phyloP scores from a whole-genome alignment of 2,329 filamentous ascomycete species.

The Botryotinia globosa region DNA sequence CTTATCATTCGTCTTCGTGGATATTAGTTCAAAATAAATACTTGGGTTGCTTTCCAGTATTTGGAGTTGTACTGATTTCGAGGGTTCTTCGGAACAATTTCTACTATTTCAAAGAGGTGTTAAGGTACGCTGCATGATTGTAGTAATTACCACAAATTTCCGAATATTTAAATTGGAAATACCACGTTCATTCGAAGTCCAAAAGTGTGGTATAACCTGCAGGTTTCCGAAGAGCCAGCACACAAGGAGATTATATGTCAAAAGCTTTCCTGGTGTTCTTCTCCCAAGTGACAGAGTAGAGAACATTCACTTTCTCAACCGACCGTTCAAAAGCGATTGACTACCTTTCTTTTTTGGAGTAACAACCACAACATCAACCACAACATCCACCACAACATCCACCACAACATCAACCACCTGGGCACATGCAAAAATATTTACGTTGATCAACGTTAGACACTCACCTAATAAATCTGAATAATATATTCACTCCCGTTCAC shows the following conservation, averaged over 20 bases:
- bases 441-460: background rate
- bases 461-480: background rate
- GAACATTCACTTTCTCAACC: slow-evolving; percentile 5
- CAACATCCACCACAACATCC: no score
- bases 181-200: slow-evolving; percentile 11
- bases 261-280: background rate
- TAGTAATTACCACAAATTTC: slow-evolving; percentile 14
- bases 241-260: slow-evolving; percentile 9
- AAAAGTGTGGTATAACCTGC: slow-evolving; percentile 18
- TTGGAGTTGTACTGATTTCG: slow-evolving; percentile 6
- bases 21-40: background rate
- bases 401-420: background rate
- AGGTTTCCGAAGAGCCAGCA: slow-evolving; percentile 21
- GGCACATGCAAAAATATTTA: slow-evolving; percentile 3
- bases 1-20: background rate
- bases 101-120: background rate
- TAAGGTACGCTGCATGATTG: background rate
- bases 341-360: background rate
- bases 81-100: background rate
- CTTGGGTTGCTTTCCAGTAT: background rate
- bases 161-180: background rate
- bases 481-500: background rate
- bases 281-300: slow-evolving; percentile 2
- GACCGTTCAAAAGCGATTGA: background rate
- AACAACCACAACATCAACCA: background rate